These are phyloP conservation scores for Fragilaria radians DNA, from an alignment of 108 stramenopile genomes.

Conservation along the genomic window DNA sequence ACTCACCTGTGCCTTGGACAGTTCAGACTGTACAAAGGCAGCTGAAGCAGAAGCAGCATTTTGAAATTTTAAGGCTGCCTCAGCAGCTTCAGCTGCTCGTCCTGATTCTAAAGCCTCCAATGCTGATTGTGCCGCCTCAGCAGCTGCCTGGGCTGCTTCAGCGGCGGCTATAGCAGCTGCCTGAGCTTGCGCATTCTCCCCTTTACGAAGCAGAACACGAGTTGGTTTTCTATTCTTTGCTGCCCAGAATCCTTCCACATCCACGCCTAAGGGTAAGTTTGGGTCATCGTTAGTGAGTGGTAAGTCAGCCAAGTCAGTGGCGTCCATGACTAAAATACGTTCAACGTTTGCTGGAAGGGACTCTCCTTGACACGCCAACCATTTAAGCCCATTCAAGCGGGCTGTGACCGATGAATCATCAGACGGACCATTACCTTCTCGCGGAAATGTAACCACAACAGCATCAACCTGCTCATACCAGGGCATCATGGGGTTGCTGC, in stretches of 20 bases:
- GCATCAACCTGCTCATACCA: slow-evolving; percentile 81
- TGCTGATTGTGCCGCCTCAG: slow-evolving; percentile 48
- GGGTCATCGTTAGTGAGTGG: slow-evolving; percentile 63
- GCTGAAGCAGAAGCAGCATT: slow-evolving; percentile 56
- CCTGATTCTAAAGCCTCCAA: slow-evolving; percentile 69
- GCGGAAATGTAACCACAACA: slow-evolving; percentile 65
- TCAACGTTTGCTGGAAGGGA: slow-evolving; percentile 68
- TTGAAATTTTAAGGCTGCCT: slow-evolving; percentile 68
- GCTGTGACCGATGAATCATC: slow-evolving; percentile 47
- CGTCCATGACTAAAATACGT: slow-evolving; percentile 82
- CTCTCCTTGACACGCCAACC: slow-evolving; percentile 70
- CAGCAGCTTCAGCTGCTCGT: slow-evolving; percentile 70
- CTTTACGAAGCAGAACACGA: slow-evolving; percentile 65
- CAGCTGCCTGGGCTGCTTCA: slow-evolving; percentile 43
- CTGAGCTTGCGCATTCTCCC: slow-evolving; percentile 63
- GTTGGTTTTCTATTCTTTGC: slow-evolving; percentile 61
- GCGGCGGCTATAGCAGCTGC: slow-evolving; percentile 71
- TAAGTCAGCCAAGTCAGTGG: slow-evolving; percentile 71
- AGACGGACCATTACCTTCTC: slow-evolving; percentile 53
- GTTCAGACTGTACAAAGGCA: slow-evolving; percentile 58
- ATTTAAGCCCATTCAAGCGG: slow-evolving; percentile 68
- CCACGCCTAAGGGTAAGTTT: slow-evolving; percentile 52
- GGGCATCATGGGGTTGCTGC: slow-evolving; percentile 62
- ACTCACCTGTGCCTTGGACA: too few relatives aligned
- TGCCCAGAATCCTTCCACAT: slow-evolving; percentile 74